Evolutionary conservation across 1,139 yeast genomes (phyloP).

Genomic region (Candida sojae): DNA sequence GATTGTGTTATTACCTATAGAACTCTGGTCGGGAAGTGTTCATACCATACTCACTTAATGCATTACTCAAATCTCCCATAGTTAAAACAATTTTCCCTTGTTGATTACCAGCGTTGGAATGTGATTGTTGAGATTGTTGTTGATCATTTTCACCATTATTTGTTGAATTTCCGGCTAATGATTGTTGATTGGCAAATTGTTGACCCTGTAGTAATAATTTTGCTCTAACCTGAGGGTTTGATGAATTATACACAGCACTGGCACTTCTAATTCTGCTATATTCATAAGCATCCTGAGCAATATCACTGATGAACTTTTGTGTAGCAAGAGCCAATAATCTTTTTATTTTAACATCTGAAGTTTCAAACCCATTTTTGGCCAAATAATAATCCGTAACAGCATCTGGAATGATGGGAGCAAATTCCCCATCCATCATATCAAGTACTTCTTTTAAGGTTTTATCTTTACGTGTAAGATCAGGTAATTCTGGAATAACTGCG

Average conservation of each 20-base stretch:
- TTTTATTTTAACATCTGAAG: constrained; percentile 78
- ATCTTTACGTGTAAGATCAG: constrained; percentile 79
- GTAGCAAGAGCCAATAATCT: constrained; percentile 91
- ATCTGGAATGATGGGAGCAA: constrained; percentile 96
- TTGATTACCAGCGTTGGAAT: constrained; percentile 53
- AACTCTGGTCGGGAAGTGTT: constrained; percentile 91
- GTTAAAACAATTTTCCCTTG: constrained; percentile 81
- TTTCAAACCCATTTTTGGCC: constrained; percentile 84
- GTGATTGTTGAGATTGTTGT: constrained; percentile 33
- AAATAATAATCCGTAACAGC: constrained; percentile 96
- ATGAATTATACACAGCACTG: constrained; percentile 77
- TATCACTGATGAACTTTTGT: constrained; percentile 90
- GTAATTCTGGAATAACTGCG: constrained; percentile 50
- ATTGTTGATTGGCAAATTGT: constrained; percentile 52
- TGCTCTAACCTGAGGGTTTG: constrained; percentile 86
- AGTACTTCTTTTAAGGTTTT: constrained; percentile 84
- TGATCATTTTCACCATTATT: constrained; percentile 43
- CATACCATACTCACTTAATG: constrained; percentile 88
- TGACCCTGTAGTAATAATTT: constrained; percentile 74
- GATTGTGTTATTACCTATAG: constrained; percentile 38
- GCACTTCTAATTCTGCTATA: constrained; percentile 87
- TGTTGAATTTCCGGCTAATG: constrained; percentile 38
- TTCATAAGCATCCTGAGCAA: constrained; percentile 96
- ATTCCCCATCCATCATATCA: constrained; percentile 82
- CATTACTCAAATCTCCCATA: constrained; percentile 86